Evolutionary conservation across 441 rosid species (phyloP).

Genomic region (Croton setiger): DNA sequence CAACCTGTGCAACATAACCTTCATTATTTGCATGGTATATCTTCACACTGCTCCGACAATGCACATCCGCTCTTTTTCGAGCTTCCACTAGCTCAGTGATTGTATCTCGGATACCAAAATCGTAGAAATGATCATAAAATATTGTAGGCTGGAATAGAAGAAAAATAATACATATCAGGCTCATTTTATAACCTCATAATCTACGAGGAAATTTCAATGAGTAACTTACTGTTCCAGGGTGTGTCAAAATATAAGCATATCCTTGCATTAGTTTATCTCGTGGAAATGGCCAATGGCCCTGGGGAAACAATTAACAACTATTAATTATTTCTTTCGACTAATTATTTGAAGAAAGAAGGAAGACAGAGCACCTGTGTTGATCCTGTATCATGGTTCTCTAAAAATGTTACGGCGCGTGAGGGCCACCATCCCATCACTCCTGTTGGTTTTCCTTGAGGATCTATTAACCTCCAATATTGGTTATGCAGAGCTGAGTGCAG

Average conservation of each 20-base stretch:
- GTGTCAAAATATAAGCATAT: conserved; percentile 48
- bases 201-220: neutral
- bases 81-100: conserved; percentile 43
- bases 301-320: neutral
- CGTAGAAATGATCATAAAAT: conserved; percentile 51
- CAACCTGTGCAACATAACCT: conserved; percentile 43
- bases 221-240: conserved; percentile 47
- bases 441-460: conserved; percentile 50
- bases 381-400: conserved; percentile 57
- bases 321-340: neutral
- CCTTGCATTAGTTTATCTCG: conserved; percentile 44
- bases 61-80: conserved; percentile 39
- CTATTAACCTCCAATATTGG: conserved; percentile 49
- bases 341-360: neutral
- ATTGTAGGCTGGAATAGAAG: conserved; percentile 33
- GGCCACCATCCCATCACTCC: conserved; percentile 69
- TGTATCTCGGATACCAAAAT: conserved; percentile 40
- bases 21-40: conserved; percentile 49
- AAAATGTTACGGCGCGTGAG: conserved; percentile 48
- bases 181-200: neutral
- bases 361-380: conserved; percentile 41
- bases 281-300: conserved; percentile 66
- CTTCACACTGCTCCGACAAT: conserved; percentile 42
- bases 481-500: conserved; percentile 48
- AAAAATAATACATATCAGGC: neutral